Base-by-base conservation (phyloP, 768 basidiomycete genomes). In the Auricularia sp. region DNA sequence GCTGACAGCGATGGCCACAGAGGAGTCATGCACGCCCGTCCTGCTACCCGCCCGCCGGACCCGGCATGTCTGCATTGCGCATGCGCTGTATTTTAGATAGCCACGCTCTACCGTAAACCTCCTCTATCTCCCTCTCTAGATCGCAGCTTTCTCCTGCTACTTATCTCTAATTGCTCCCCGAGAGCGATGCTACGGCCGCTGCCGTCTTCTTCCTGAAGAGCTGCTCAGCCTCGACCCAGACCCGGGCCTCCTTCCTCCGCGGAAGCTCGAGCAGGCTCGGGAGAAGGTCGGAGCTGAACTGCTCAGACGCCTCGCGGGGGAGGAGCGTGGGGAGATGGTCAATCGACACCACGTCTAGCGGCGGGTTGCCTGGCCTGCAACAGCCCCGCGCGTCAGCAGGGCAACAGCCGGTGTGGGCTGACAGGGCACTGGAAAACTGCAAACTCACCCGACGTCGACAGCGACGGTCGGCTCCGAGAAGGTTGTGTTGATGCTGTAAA, bases 321-420 rank as follows among this genome's bases (percentile, higher is more conserved):
- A 99, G 82, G 65, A 98, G 78, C 34, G 96, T 97, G 10, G 97
- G 97, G 67, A 98, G 81, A 73, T 98, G 96, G 77, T 98, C 97
- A 67, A 99, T 98, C 14, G 97, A 94, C 68, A 97, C 85, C 68
- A 98, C 90, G 6, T 86, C 87, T 68, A 98, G 75, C 8, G 85
- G 75, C 6, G 90, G 89, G 65, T 86, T 83, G 36, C 79, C 86
- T 61, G 78, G 63, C 65, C 89, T 90, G 70, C 54, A 65, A 47
- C 59, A 63, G 24, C 24, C 56, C 24, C 56, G 18, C 54, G 29
- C 66, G 59, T 39, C 16, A 65, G 42, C 58, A 37, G 14, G 56
- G 56, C 39, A 59, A 51, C 47, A 51, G 47, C 18, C 47, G 47
- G 16, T 18, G 18, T 51, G 14, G 14, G 47, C 21, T 51, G 47